A percentile compares a stretch with the other conserved stretches of the same genome.
Conservation (phyloP, 352 stramenopile species). For the Phytophthora pinifolia region DNA sequence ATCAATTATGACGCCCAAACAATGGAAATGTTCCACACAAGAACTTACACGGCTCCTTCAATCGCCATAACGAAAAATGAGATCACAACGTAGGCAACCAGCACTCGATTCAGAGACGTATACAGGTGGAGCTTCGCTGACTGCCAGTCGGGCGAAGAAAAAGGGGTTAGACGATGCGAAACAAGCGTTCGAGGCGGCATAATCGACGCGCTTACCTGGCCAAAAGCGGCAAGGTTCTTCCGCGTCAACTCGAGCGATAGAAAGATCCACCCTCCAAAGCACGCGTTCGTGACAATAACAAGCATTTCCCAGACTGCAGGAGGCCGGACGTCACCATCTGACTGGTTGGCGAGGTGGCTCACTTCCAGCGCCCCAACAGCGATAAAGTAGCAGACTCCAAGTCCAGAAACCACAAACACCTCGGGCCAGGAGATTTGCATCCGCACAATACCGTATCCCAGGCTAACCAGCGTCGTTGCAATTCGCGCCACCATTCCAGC, state of each 20-base stretch:
- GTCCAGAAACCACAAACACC: conserved; percentile 68
- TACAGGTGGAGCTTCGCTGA: conserved; percentile 83
- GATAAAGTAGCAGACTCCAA: conserved; percentile 82
- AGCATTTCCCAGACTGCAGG: conserved; percentile 77
- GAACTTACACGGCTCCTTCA: conserved; percentile 77
- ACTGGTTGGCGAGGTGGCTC: conserved; percentile 78
- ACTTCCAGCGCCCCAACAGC: conserved; percentile 77
- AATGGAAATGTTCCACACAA: neutral
- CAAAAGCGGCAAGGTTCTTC: conserved; percentile 78
- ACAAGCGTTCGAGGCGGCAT: neutral
- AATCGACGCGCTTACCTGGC: conserved; percentile 43
- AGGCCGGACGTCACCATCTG: conserved; percentile 58
- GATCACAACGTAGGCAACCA: conserved; percentile 60
- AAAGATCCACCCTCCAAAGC: conserved; percentile 88
- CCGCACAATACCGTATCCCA: conserved; percentile 83
- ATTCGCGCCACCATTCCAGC: conserved; percentile 76
- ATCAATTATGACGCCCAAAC: neutral
- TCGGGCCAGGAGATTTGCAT: conserved; percentile 73
- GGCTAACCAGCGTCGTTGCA: conserved; percentile 70
- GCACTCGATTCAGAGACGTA: conserved; percentile 49
- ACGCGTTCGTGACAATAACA: conserved; percentile 76
- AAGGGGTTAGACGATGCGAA: neutral
- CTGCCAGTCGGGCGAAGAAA: conserved; percentile 21
- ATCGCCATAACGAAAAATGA: conserved; percentile 79
- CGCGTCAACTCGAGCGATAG: conserved; percentile 72